Evolutionary conservation across 345 rosid genomes (phyloP), one percentile per base, ranked within the genome.

Genomic region (Limnanthes douglasii): DNA sequence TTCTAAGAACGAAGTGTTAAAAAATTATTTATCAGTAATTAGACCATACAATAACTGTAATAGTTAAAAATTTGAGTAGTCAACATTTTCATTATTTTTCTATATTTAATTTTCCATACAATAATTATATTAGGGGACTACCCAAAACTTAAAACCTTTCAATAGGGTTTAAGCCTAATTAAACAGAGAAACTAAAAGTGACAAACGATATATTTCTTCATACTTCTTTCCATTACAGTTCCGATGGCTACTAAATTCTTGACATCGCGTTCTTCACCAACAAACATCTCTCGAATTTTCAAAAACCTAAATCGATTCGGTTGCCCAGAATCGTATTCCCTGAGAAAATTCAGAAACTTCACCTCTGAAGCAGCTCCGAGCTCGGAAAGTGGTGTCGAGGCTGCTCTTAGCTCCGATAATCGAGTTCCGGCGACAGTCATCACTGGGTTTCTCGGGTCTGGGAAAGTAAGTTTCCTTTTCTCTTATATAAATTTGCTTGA

Each of bases 381-480:
- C 21, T 21, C 31, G n/a, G 51, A 32, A 5, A 3, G 26, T 30
- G 37, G 47, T 14, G 37, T 22, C 16, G 37, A 52, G 19, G 11
- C 50, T 13, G 18, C 55, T 17, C 46, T 46, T 14, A 6, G 23
- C 19, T 44, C 39, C 14, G 73, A 67, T 26, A 36, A 37, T 38
- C 73, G 78, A 17, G 73, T 78, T 17, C 72, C 90, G 0, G 74
- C 90, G 25, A 78, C 90, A 5, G 58, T 78, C 3, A 60, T 78
- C 48, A 78, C 90, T 2, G 83, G 90, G n/a, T 78, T 78, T 44
- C 83, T 73, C 14, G 90, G 90, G 38, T 68, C 83, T 3, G 90
- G 90, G 6, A 73, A 78, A 73, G 90, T 70, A 20, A 2, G 39
- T n/a, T n/a, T n/a, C n/a, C n/a, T n/a, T n/a, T n/a, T n/a, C n/a